A percentile compares a stretch with the other conserved stretches of the same genome.
Evolutionary conservation across 2,329 filamentous ascomycete genomes (phyloP).

Genomic region (Trichoderma afroharzianum): DNA sequence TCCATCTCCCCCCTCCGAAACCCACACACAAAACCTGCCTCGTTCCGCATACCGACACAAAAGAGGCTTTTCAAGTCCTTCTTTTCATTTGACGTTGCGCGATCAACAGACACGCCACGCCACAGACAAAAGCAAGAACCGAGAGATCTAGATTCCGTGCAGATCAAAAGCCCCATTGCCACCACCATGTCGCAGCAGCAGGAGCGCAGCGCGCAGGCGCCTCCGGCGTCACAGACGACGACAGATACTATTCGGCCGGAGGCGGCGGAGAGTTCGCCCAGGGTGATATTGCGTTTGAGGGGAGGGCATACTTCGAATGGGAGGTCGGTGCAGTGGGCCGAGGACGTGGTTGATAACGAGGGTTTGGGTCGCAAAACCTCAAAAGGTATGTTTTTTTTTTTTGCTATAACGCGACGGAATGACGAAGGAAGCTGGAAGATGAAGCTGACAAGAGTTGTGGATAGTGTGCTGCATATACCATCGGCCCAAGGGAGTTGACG

Average conservation of each 20-base stretch:
- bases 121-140: background rate
- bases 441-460: background rate
- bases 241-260: slow-evolving; percentile 29
- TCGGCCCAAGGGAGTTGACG: slow-evolving; percentile 73
- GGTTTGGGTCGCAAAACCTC: slow-evolving; percentile 89
- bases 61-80: background rate
- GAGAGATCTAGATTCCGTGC: background rate
- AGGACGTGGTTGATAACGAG: slow-evolving; percentile 93
- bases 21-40: background rate
- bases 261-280: slow-evolving; percentile 30
- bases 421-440: background rate
- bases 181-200: slow-evolving; percentile 30
- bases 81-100: background rate
- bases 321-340: slow-evolving; percentile 82
- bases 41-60: background rate
- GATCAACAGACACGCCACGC: background rate
- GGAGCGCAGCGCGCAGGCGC: slow-evolving; percentile 26
- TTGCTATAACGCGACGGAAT: background rate
- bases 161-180: background rate
- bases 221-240: slow-evolving; percentile 35
- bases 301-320: slow-evolving; percentile 44
- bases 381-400: slow-evolving; percentile 61
- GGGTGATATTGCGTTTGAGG: slow-evolving; percentile 48
- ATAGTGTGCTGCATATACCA: slow-evolving; percentile 99
- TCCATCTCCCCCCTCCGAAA: background rate